Evolutionary conservation across 2,329 filamentous ascomycete genomes (phyloP).

Genomic region (Cordyceps cicadae): DNA sequence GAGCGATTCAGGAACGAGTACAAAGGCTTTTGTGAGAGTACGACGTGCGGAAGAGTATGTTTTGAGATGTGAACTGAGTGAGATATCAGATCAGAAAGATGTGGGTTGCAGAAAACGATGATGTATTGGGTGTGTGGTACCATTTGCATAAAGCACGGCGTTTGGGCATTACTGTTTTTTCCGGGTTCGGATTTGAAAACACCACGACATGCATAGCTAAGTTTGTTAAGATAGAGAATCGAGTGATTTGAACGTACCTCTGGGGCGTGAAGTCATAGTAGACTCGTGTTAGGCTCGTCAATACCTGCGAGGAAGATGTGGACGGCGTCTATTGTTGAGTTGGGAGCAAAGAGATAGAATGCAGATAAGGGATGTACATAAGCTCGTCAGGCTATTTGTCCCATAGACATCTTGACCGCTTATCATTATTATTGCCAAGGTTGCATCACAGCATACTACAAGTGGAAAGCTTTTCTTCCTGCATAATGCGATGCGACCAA

Average conservation of each 20-base stretch:
- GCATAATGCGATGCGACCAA: not conserved
- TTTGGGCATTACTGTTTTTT: not conserved
- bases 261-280: not conserved
- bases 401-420: too few relatives aligned
- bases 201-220: not conserved
- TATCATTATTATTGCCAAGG: not conserved
- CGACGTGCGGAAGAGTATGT: not conserved
- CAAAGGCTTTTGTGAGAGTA: conserved; percentile 23
- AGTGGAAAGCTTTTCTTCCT: not conserved
- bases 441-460: not conserved
- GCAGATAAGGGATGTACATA: too few relatives aligned
- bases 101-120: not conserved
- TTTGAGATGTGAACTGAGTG: not conserved
- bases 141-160: conserved; percentile 9
- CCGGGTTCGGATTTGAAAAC: not conserved
- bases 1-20: conserved; percentile 30
- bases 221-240: not conserved
- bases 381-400: too few relatives aligned
- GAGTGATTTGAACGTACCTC: not conserved
- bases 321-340: too few relatives aligned
- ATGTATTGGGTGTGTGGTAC: not conserved
- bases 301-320: too few relatives aligned
- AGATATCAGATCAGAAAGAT: not conserved
- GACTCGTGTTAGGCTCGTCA: not conserved
- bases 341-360: too few relatives aligned